Percentiles rank a stretch among this genome's conserved stretches.
These are phyloP conservation scores for Diplogelasinospora grovesii DNA, from an alignment of 495 filamentous ascomycete genomes.

Conservation along the genomic window DNA sequence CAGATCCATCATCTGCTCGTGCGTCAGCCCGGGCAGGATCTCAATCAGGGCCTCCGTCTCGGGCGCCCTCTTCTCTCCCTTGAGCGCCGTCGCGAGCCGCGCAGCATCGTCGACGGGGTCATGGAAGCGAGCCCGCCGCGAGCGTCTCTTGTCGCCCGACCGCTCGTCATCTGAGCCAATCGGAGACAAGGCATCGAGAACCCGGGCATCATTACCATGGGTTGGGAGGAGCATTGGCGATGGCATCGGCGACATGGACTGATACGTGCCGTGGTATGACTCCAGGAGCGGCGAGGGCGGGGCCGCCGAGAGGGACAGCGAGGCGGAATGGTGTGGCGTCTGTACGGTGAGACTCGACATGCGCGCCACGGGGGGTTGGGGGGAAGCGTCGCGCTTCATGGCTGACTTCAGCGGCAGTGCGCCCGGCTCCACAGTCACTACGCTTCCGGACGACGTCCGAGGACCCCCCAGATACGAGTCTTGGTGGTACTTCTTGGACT, in stretches of 20 bases:
- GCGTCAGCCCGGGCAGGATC: conserved; percentile 74
- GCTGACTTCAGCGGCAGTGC: conserved; percentile 21
- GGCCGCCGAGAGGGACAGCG: conserved; percentile 45
- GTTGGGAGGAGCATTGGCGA: conserved; percentile 55
- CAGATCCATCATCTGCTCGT: conserved; percentile 78
- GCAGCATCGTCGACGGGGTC: conserved; percentile 73
- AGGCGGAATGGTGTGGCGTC: conserved; percentile 31
- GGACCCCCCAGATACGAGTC: too few relatives aligned
- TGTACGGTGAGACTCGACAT: conserved; percentile 41
- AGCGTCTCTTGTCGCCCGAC: conserved; percentile 32
- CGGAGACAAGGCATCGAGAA: conserved; percentile 37
- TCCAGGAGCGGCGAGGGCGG: conserved; percentile 82
- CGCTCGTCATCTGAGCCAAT: conserved; percentile 36
- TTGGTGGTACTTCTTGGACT: background rate
- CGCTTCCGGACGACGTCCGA: conserved; percentile 18
- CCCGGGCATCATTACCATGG: conserved; percentile 17
- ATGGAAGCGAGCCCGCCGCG: conserved; percentile 60
- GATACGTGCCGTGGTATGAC: conserved; percentile 90
- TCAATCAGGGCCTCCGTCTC: conserved; percentile 69
- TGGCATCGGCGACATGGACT: conserved; percentile 92
- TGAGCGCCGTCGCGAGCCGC: conserved; percentile 68
- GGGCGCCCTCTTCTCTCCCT: conserved; percentile 53
- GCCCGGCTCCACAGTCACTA: conserved; percentile 33
- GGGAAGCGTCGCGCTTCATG: conserved; percentile 38
- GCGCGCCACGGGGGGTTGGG: conserved; percentile 41